Conservation (phyloP, 2,329 filamentous ascomycete genomes). For the Diaporthe sp. region DNA sequence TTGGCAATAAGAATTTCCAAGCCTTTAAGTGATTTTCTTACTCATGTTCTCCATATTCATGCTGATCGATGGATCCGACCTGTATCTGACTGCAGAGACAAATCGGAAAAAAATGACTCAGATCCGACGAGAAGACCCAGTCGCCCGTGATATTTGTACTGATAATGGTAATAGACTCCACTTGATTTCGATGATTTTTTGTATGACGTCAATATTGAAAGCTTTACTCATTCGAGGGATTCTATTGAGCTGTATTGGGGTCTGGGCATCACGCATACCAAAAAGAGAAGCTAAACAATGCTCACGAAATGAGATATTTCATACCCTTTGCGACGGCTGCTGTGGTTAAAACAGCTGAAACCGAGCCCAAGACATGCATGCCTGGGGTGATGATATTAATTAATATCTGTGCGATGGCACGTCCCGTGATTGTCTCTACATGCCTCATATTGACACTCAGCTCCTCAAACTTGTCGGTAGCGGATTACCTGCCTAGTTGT, state of each 20-base stretch:
- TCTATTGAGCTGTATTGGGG: neutral
- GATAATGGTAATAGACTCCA: neutral
- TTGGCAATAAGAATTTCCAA: neutral
- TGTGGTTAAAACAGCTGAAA: neutral
- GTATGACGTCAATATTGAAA: constrained; percentile 6
- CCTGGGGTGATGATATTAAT: too few species aligned
- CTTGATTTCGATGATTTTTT: neutral
- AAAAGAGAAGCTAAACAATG: neutral
- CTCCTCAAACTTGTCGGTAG: too few species aligned
- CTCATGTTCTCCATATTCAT: neutral
- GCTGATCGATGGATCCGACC: neutral
- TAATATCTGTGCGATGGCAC: too few species aligned
- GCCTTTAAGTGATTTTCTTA: neutral
- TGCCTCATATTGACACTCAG: too few species aligned
- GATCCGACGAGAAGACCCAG: constrained; percentile 1
- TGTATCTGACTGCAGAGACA: neutral
- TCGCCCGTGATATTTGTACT: neutral
- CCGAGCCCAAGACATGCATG: too few species aligned
- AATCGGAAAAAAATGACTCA: constrained; percentile 1
- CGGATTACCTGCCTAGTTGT: too few species aligned
- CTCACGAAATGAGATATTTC: neutral
- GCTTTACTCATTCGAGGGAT: neutral
- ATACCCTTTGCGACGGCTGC: too few species aligned
- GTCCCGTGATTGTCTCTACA: too few species aligned
- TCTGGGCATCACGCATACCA: neutral